Evolutionary conservation across 139 green algal species (phyloP).

Genomic region (Auxenochlorella pyrenoidosa): DNA sequence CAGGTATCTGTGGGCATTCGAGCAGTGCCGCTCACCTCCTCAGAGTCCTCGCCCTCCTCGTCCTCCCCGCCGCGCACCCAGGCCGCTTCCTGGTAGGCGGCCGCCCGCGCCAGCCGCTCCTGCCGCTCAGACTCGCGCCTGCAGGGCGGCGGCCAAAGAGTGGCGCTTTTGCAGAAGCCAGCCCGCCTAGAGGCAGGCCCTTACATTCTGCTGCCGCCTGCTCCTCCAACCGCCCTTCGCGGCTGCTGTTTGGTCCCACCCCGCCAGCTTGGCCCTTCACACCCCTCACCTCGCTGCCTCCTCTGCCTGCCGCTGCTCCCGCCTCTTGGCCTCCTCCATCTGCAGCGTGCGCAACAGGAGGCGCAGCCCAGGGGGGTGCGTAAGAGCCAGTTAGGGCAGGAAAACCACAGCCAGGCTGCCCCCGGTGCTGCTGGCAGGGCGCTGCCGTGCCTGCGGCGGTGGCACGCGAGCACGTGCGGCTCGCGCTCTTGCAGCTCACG

Average conservation of each 20-base stretch:
- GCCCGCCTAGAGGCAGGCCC: not conserved
- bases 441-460: not conserved
- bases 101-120: conserved; percentile 44
- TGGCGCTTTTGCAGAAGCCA: not conserved
- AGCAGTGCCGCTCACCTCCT: conserved; percentile 37
- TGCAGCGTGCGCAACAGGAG: not conserved
- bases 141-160: not conserved
- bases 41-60: conserved; percentile 17
- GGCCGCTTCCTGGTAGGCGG: conserved; percentile 55
- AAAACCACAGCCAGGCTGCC: not conserved
- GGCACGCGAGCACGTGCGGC: too few relatives aligned
- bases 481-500: too few relatives aligned
- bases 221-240: not conserved
- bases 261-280: not conserved
- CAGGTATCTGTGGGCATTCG: too few relatives aligned
- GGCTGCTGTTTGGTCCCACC: not conserved
- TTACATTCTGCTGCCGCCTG: too few relatives aligned
- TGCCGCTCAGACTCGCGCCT: conserved; percentile 51
- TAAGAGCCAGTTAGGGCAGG: not conserved
- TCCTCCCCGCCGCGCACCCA: conserved; percentile 43
- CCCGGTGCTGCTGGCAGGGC: not conserved
- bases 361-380: not conserved
- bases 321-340: conserved; percentile 38
- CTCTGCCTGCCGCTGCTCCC: conserved; percentile 46
- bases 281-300: conserved; percentile 44